phyloP scores from a whole-genome alignment of 108 stramenopile genomes.

The Cyclotella distinguenda region DNA sequence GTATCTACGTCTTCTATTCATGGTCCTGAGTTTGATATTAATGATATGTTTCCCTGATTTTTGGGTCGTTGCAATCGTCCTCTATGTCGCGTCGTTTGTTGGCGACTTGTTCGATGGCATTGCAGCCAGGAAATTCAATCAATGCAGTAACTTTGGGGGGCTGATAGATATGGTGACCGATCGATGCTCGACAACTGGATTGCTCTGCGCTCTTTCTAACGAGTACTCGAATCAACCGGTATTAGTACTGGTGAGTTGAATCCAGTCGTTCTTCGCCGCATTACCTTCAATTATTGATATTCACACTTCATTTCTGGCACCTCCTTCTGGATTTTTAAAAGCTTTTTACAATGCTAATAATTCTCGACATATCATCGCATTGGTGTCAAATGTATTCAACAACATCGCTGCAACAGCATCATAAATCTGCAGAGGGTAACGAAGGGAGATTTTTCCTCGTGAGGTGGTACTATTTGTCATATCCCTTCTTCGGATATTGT shows the following conservation, averaged over 20 bases:
- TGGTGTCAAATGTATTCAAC: conserved; percentile 96
- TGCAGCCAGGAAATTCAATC: conserved; percentile 89
- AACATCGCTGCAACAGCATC: conserved; percentile 72
- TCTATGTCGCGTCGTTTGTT: conserved; percentile 91
- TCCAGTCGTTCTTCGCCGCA: not conserved
- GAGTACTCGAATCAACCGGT: conserved; percentile 46
- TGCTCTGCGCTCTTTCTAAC: conserved; percentile 63
- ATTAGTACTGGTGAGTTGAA: conserved; percentile 49
- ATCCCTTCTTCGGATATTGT: conserved; percentile 94
- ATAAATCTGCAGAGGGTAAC: conserved; percentile 92
- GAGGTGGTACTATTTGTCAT: conserved; percentile 90
- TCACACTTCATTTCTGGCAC: not conserved
- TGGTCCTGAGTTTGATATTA: conserved; percentile 12
- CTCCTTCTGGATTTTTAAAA: not conserved
- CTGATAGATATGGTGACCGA: conserved; percentile 98
- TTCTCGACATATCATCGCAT: conserved; percentile 84
- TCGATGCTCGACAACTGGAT: conserved; percentile 88
- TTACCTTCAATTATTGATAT: too few species aligned
- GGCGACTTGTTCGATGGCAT: conserved; percentile 96
- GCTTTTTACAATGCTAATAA: conserved; percentile 58
- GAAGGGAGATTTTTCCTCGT: conserved; percentile 83
- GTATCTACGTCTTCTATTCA: not conserved
- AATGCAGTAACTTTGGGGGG: conserved; percentile 87
- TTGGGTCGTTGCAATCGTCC: conserved; percentile 61
- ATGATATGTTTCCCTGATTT: conserved; percentile 59